Percentiles rank a stretch among this genome's conserved stretches.
These are phyloP conservation scores for Ophioceras dolichostomum DNA, from an alignment of 2,329 filamentous ascomycete genomes.

Conservation along the genomic window DNA sequence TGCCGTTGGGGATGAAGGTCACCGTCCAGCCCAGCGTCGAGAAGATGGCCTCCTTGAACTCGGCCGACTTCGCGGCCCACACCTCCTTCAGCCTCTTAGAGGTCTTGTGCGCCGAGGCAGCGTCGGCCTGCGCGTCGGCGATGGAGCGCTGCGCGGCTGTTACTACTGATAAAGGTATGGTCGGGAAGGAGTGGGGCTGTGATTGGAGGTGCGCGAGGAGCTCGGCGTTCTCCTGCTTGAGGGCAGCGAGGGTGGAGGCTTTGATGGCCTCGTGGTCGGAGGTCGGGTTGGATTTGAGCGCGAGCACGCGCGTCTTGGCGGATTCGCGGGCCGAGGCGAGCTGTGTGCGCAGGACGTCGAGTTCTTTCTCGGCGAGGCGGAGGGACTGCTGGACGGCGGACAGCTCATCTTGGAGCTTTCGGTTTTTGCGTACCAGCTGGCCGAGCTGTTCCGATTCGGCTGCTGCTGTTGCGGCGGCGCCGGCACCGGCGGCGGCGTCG, in stretches of 20 bases:
- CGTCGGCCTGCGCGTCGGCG: conserved; percentile 55
- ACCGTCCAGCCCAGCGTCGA: conserved; percentile 88
- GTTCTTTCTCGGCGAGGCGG: conserved; percentile 61
- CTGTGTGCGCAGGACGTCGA: conserved; percentile 61
- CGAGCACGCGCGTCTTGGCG: conserved; percentile 69
- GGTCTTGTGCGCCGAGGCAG: conserved; percentile 67
- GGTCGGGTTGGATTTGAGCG: conserved; percentile 86
- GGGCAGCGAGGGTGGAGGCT: conserved; percentile 60
- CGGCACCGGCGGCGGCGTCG: conserved; percentile 33
- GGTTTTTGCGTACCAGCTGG: conserved; percentile 75
- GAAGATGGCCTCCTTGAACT: conserved; percentile 92
- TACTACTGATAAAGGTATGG: conserved; percentile 67
- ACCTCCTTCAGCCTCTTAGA: conserved; percentile 82
- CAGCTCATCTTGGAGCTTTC: conserved; percentile 71
- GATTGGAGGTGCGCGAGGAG: conserved; percentile 60
- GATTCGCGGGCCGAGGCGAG: conserved; percentile 53
- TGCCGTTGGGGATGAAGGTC: conserved; percentile 93
- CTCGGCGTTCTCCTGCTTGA: conserved; percentile 75
- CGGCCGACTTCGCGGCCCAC: conserved; percentile 78
- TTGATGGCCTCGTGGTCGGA: conserved; percentile 78
- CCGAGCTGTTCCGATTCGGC: conserved; percentile 61
- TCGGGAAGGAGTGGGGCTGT: conserved; percentile 31
- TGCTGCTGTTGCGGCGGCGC: too few relatives aligned
- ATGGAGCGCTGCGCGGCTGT: conserved; percentile 66
- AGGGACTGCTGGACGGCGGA: conserved; percentile 56